A percentile compares a stretch with the other conserved stretches of the same genome.
These are phyloP conservation scores for Coleophoma crateriformis DNA, from an alignment of 2,329 filamentous ascomycete genomes.

Conservation along the genomic window DNA sequence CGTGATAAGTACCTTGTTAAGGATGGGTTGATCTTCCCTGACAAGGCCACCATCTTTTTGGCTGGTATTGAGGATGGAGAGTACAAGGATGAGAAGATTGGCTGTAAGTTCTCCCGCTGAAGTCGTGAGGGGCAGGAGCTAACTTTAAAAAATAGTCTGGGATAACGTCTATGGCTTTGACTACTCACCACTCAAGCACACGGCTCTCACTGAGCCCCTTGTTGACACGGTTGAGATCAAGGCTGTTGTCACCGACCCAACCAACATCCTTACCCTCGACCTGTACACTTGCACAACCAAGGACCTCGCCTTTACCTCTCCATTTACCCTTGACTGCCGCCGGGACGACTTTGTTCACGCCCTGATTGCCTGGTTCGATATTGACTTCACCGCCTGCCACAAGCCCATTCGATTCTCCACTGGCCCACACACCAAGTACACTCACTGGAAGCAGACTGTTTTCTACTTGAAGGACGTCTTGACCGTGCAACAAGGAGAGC, in stretches of 20 bases:
- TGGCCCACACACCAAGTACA: slow-evolving; percentile 97
- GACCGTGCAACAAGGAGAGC: slow-evolving; percentile 84
- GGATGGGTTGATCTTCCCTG: slow-evolving; percentile 92
- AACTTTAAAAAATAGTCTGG: slow-evolving; percentile 65
- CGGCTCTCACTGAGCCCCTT: slow-evolving; percentile 88
- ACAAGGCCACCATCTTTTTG: slow-evolving; percentile 97
- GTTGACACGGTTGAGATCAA: slow-evolving; percentile 98
- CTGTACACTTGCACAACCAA: slow-evolving; percentile 82
- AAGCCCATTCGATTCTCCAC: slow-evolving; percentile 97
- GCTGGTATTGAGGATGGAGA: slow-evolving; percentile 98
- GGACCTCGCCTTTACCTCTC: slow-evolving; percentile 78
- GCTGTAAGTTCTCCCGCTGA: slow-evolving; percentile 59
- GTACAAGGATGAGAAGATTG: slow-evolving; percentile 99
- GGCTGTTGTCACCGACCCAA: slow-evolving; percentile 90
- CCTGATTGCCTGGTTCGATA: slow-evolving; percentile 97
- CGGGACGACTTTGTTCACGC: slow-evolving; percentile 95
- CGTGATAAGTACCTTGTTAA: slow-evolving; percentile 85
- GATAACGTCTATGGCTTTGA: slow-evolving; percentile 99
- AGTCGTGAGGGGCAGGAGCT: slow-evolving; percentile 9
- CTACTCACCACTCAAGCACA: slow-evolving; percentile 89
- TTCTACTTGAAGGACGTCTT: slow-evolving; percentile 95
- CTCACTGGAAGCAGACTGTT: slow-evolving; percentile 99
- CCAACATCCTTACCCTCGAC: slow-evolving; percentile 79
- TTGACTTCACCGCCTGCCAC: slow-evolving; percentile 97
- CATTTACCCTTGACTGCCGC: slow-evolving; percentile 71